Base-by-base conservation (phyloP, 2,329 filamentous ascomycete genomes). In the Fusarium poae region DNA sequence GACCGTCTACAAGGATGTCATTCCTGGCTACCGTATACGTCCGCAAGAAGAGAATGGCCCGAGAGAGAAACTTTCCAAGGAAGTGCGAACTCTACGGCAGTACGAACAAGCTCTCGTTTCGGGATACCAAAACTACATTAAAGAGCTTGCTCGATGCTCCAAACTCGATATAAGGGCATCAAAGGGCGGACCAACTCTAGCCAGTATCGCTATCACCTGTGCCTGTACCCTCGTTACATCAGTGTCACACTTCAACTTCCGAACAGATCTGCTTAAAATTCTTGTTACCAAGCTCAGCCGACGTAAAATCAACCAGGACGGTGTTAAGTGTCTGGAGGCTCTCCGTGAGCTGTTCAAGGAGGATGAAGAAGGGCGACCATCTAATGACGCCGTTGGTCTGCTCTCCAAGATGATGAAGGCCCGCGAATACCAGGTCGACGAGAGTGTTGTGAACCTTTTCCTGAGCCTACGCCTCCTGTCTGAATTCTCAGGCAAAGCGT, bases 161-260 rank as follows among this genome's bases (percentile, higher is more conserved):
- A 90, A 91, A 80, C 76, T 84, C 46, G 85, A 85, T 55, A 65
- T 79, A 72, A 78, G 68, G 66, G 79, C 72, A 60, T 73, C 76
- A 13, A 77, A 71, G 51, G 81, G 79, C 57, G 82, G 80, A 0
- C 81, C 83, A 57, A 84, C 80, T 57, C 77, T 97, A 25, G 87
- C 89, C 9, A 91, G 85, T 53, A 86, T 97, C 27, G 95, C 96
- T 5, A 90, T 97, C 59, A 91, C 89, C 43, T 99, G 96, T 77
- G 91, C 92, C 3, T 97, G 94, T 79, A 91, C 87, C 30, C 85
- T 99, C 18, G 81, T 98, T 40, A 88, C 88, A 21, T 85, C 91
- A 3, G 94, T 97, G 1, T 93, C 96, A 5, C 97, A 99, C 82
- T 99, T 99, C 88, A 99, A 99, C 83, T 97, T 97, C 79, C 91